Evolutionary conservation across 2,329 filamentous ascomycete genomes (phyloP), one percentile per base, ranked within the genome.

Genomic region (Atkinsonella hypoxylon): DNA sequence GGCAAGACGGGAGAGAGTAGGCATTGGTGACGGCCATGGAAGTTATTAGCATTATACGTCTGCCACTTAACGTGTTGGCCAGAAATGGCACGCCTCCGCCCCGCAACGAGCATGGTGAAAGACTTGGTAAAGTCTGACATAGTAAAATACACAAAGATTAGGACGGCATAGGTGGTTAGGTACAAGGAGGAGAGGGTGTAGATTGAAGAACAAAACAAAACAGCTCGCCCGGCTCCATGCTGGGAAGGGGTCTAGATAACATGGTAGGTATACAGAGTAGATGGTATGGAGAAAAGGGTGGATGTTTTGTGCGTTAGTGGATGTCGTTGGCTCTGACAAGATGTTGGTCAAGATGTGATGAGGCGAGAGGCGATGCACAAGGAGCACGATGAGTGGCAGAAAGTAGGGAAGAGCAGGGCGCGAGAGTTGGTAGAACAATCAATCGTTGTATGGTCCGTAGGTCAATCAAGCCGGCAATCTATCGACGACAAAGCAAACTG

Each of bases 301-400:
- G 38, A 39, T 48, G 12, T 41, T n/a, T 34, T 6, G 47, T 4
- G 9, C 10, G 38, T 17, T 18, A n/a, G 9, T 15, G 36, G 22
- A 18, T 41, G 38, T 46, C 32, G 44, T 12, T 48, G n/a, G 39
- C 7, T 41, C 18, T 41, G 39, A 10, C n/a, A 9, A 6, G 9
- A 39, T 48, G 46, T 47, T 40, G 45, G 45, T 47, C 44, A 17
- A n/a, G n/a, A 10, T 18, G n/a, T 39, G 38, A 38, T 39, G 34
- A 31, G 12, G 17, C n/a, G 18, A 18, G 39, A 41, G n/a, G 34
- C 10, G 39, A 41, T 3, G n/a, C 18, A n/a, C 39, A 18, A 12
- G 39, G 39, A 10, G 17, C 13, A 20, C 18, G 39, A 41, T 12
- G 15, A 17, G 39, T 20, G 39, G 15, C 17, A 20, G 39, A 41